Conservation (phyloP, 768 basidiomycete genomes). For the Hemileccinum impolitum region DNA sequence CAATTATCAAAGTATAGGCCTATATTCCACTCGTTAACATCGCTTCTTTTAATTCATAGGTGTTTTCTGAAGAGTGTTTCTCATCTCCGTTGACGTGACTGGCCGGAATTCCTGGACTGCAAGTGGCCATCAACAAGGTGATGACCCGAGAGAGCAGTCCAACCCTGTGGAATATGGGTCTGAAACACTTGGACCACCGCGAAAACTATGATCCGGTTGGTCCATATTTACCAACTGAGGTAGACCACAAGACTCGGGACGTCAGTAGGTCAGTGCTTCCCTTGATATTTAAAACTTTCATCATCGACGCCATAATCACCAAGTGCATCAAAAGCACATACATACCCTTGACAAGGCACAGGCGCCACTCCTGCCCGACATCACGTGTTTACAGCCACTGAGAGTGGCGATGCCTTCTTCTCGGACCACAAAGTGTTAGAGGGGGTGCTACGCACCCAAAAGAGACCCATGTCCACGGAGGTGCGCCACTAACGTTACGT, state of each 20-base stretch:
- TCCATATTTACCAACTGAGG: neutral
- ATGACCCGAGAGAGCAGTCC: neutral
- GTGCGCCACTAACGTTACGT: conserved; percentile 22
- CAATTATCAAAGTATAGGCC: conserved; percentile 11
- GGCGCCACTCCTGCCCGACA: conserved; percentile 22
- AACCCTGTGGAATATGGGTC: neutral
- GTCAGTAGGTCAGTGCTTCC: conserved; percentile 1
- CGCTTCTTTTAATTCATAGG: conserved; percentile 17
- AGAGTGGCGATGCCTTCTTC: conserved; percentile 14
- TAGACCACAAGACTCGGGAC: neutral
- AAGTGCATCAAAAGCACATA: neutral
- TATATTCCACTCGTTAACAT: conserved; percentile 5
- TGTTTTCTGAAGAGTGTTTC: conserved; percentile 1
- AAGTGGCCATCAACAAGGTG: neutral
- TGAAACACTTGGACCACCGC: neutral
- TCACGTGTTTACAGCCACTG: conserved; percentile 22
- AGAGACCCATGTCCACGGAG: conserved; percentile 12
- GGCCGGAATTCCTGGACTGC: neutral
- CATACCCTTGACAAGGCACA: conserved; percentile 6
- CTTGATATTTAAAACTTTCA: conserved; percentile 2
- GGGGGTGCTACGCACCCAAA: neutral
- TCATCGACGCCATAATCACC: conserved; percentile 11
- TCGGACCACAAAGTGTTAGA: conserved; percentile 9
- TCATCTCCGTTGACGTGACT: conserved; percentile 23
- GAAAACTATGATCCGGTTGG: neutral